Conservation (phyloP, 2,329 filamentous ascomycete species). For the Penicillium hesseltinei region DNA sequence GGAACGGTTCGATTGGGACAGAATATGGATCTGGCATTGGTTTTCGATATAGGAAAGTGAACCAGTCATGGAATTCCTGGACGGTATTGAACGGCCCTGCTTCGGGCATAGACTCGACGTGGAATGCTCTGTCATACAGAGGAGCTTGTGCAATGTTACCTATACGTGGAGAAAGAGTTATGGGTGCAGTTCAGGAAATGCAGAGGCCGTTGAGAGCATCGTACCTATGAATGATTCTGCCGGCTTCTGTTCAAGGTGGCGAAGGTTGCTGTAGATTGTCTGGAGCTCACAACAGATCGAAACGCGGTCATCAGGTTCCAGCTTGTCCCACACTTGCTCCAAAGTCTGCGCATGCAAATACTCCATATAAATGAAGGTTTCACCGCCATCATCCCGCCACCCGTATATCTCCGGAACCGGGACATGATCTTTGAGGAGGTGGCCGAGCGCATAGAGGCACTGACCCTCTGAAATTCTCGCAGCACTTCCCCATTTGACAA, state of each 20-base stretch:
- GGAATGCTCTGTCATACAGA: constrained; percentile 27
- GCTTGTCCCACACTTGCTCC: constrained; percentile 26
- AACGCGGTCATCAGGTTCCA: constrained; percentile 16
- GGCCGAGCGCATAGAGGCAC: too few relatives aligned
- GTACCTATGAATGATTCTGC: constrained; percentile 30
- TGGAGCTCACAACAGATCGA: constrained; percentile 20
- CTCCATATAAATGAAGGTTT: constrained; percentile 37
- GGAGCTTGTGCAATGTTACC: constrained; percentile 18
- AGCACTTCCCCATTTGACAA: constrained; percentile 35
- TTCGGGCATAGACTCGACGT: constrained; percentile 12
- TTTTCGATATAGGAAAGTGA: constrained; percentile 24
- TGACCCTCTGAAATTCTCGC: constrained; percentile 30
- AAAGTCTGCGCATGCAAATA: constrained; percentile 29
- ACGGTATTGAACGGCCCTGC: constrained; percentile 32
- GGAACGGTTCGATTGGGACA: constrained; percentile 23
- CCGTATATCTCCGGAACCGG: constrained; percentile 41
- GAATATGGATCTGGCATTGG: constrained; percentile 19
- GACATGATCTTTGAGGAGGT: constrained; percentile 21
- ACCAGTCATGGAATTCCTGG: constrained; percentile 36
- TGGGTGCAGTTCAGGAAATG: background rate
- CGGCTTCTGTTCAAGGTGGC: constrained; percentile 27
- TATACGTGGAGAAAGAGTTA: constrained; percentile 5
- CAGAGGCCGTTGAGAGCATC: constrained; percentile 1
- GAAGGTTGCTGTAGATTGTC: constrained; percentile 21
- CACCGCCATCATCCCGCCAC: constrained; percentile 28